Evolutionary conservation across 1,284 basidiomycete genomes (phyloP).

Genomic region (Ganoderma resinaceum): DNA sequence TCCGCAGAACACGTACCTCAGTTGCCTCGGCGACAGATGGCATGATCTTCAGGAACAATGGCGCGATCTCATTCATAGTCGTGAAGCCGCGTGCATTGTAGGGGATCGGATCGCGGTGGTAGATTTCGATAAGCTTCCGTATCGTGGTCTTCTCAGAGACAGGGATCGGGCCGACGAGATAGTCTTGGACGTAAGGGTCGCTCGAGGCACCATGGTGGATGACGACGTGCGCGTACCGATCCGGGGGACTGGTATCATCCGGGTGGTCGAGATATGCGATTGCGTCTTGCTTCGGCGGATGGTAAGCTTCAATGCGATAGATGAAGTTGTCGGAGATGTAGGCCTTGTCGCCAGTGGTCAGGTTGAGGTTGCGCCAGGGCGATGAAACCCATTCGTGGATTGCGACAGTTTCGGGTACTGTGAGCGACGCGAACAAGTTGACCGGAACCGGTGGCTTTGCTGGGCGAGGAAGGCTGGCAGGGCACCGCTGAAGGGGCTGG

Average conservation of each 20-base stretch:
- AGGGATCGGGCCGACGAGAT: slow-evolving; percentile 65
- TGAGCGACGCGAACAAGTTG: slow-evolving; percentile 58
- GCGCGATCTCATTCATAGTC: slow-evolving; percentile 43
- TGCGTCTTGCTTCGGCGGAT: slow-evolving; percentile 57
- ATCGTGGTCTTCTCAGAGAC: slow-evolving; percentile 46
- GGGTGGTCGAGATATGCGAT: slow-evolving; percentile 53
- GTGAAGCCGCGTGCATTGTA: slow-evolving; percentile 57
- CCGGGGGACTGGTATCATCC: slow-evolving; percentile 36
- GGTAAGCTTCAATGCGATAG: slow-evolving; percentile 55
- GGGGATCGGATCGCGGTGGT: slow-evolving; percentile 55
- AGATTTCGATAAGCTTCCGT: slow-evolving; percentile 53
- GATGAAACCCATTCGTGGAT: slow-evolving; percentile 56
- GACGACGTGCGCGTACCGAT: slow-evolving; percentile 53
- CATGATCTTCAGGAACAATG: slow-evolving; percentile 41
- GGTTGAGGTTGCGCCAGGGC: slow-evolving; percentile 53
- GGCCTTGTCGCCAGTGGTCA: slow-evolving; percentile 46
- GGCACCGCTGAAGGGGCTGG: slow-evolving; percentile 42
- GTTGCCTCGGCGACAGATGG: slow-evolving; percentile 46
- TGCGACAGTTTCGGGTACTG: slow-evolving; percentile 49
- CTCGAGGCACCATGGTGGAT: slow-evolving; percentile 56
- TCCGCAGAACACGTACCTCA: slow-evolving; percentile 41
- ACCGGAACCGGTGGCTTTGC: slow-evolving; percentile 50
- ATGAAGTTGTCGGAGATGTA: slow-evolving; percentile 54
- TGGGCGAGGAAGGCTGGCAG: slow-evolving; percentile 38
- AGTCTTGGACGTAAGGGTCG: slow-evolving; percentile 55